Evolutionary conservation across 2,329 filamentous ascomycete species (phyloP).

Genomic region (Leptographium wingfieldii): DNA sequence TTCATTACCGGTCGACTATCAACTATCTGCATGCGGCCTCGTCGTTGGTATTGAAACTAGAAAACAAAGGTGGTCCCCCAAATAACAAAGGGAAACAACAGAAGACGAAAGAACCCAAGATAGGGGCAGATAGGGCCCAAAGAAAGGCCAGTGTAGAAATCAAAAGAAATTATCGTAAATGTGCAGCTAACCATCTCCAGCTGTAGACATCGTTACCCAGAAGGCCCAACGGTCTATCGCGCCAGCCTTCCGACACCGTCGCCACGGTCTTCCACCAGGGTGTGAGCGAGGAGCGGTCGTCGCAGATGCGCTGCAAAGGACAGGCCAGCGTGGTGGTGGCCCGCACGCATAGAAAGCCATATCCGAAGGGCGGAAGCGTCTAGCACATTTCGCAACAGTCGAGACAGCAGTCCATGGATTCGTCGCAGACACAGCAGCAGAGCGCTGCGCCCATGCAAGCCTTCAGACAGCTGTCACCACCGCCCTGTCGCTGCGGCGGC

Average conservation of each 20-base stretch:
- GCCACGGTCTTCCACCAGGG: not conserved
- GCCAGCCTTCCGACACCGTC: not conserved
- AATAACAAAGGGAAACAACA: not conserved
- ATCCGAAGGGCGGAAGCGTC: not conserved
- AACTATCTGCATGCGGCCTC: not conserved
- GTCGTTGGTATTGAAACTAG: not conserved
- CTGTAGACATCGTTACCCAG: not conserved
- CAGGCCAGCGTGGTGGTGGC: not conserved
- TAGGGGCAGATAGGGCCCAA: not conserved
- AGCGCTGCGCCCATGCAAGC: slow-evolving; percentile 27
- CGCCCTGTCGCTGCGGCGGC: slow-evolving; percentile 21
- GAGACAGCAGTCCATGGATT: slow-evolving; percentile 36
- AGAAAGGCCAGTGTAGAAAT: not conserved
- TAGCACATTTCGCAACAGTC: slow-evolving; percentile 32
- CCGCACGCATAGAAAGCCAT: not conserved
- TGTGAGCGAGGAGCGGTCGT: not conserved
- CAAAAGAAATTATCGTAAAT: not conserved
- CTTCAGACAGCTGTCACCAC: slow-evolving; percentile 28
- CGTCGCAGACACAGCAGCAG: slow-evolving; percentile 38
- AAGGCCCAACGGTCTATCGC: not conserved
- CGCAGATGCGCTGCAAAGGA: not conserved
- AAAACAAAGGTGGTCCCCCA: not conserved
- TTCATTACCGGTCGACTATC: not conserved
- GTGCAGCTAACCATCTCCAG: not conserved
- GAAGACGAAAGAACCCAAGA: not conserved